Evolutionary conservation across 441 rosid genomes (phyloP), one percentile per base, ranked within the genome.

Genomic region (Pelargonium australe): DNA sequence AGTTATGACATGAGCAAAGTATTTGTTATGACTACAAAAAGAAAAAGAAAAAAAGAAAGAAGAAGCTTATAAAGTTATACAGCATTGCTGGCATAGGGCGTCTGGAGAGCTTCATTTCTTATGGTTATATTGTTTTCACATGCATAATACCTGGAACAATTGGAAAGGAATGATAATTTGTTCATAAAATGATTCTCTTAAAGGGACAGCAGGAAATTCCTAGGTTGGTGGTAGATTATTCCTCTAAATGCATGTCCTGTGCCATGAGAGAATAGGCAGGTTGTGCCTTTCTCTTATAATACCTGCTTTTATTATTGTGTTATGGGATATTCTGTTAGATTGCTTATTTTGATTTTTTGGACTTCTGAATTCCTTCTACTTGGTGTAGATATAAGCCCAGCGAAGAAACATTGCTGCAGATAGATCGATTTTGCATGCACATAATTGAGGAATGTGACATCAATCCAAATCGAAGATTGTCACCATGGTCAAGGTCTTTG

Each of bases 371-470:
- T 65, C 71, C 49, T 66, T 75, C 68, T 37, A 23, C 70, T 70
- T 78, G 49, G 70, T 83, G 82, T 89, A 95, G 99, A 80, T 95
- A 89, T 84, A 92, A 85, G 80, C 99, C 99, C 64, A 80, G 90
- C 8, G 99, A 95, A 82, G 99, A 92, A 80, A 91, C 94, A 23
- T 77, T 92, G 70, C 83, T 86, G 77, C 98, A 86, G 81, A 91
- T 95, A 70, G 98, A 95, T 78, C 85, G 91, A 60, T 95, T 95
- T 79, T 95, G 97, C 73, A 76, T 87, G 69, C 84, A 76, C 81
- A 82, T 83, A 58, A 88, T 91, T 79, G 80, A 88, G 23, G 98
- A 95, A 74, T 95, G 96, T 68, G 86, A 88, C 77, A 65, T 73
- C 73, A 89, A 77, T 76, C 83, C 83, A 70, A 87, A 83, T 67